Percentiles rank a stretch among this genome's conserved stretches.
phyloP scores from a whole-genome alignment of 495 filamentous ascomycete species.

The Penicillium flavigenum region DNA sequence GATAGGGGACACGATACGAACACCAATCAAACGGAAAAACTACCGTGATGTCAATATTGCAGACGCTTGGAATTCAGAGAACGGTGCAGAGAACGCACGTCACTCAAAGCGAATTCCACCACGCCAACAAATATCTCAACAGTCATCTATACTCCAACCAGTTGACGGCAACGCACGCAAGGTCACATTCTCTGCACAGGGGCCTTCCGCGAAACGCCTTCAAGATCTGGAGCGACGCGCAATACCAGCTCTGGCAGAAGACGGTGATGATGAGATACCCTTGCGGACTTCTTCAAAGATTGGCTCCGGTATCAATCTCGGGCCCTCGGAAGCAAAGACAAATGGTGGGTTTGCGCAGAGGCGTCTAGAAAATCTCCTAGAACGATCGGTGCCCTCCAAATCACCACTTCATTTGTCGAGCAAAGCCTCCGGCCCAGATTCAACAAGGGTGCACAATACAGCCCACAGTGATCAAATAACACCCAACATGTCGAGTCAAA shows the following conservation, averaged over 20 bases:
- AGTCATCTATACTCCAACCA: conserved; percentile 22
- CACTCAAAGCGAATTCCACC: not conserved
- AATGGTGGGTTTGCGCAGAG: conserved; percentile 8
- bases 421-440: not conserved
- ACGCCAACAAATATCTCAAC: conserved; percentile 1
- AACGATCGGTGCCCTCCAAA: conserved; percentile 33
- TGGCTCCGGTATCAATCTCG: not conserved
- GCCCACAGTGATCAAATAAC: not conserved
- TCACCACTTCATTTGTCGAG: conserved; percentile 17
- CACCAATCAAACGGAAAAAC: conserved; percentile 59
- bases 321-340: not conserved
- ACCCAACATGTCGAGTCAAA: conserved; percentile 1
- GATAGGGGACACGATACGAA: conserved; percentile 58
- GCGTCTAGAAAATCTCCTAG: conserved; percentile 42
- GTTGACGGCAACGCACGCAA: conserved; percentile 25
- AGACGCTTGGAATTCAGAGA: conserved; percentile 1
- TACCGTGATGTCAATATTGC: conserved; percentile 13
- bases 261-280: conserved; percentile 35
- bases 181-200: not conserved
- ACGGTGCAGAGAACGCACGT: not conserved
- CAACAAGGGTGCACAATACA: not conserved
- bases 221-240: conserved; percentile 19
- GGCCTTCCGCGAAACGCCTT: conserved; percentile 11
- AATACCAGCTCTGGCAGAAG: conserved; percentile 41
- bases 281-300: not conserved